Conservation (phyloP, 371 early-diverging fungal genomes). For the Actinomortierella ambigua region DNA sequence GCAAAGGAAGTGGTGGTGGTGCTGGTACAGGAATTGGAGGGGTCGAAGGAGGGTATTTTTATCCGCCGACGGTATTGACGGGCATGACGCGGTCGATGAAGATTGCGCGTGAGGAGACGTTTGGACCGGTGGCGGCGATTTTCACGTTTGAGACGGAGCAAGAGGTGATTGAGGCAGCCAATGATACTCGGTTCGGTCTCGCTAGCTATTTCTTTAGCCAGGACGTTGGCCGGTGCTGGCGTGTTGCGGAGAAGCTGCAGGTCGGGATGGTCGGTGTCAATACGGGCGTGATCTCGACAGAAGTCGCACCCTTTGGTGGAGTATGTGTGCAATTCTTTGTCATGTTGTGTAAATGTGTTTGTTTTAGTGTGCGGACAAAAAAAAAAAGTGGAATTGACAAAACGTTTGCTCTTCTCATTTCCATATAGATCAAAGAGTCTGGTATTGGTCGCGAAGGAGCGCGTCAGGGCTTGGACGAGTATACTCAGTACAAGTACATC, state of each 20-base stretch:
- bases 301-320: conserved; percentile 81
- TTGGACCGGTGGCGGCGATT: conserved; percentile 82
- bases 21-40: too few relatives aligned
- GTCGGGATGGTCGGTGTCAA: conserved; percentile 94
- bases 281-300: conserved; percentile 67
- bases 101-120: conserved; percentile 75
- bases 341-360: neutral
- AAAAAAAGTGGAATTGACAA: neutral
- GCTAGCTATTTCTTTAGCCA: conserved; percentile 86
- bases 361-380: too few relatives aligned
- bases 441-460: conserved; percentile 82
- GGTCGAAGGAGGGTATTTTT: conserved; percentile 73
- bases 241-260: conserved; percentile 82
- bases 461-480: conserved; percentile 57
- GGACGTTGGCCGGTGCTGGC: conserved; percentile 75
- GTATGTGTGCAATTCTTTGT: conserved; percentile 31
- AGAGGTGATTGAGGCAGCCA: conserved; percentile 75
- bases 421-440: conserved; percentile 70
- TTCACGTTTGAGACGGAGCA: conserved; percentile 71
- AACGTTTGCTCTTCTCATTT: neutral
- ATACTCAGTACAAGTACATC: conserved; percentile 58
- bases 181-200: conserved; percentile 76
- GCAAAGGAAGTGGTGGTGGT: neutral
- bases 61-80: conserved; percentile 73
- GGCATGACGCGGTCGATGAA: conserved; percentile 64